Conservation (phyloP, 2,329 filamentous ascomycete species). For the Lecanicillium sp. region DNA sequence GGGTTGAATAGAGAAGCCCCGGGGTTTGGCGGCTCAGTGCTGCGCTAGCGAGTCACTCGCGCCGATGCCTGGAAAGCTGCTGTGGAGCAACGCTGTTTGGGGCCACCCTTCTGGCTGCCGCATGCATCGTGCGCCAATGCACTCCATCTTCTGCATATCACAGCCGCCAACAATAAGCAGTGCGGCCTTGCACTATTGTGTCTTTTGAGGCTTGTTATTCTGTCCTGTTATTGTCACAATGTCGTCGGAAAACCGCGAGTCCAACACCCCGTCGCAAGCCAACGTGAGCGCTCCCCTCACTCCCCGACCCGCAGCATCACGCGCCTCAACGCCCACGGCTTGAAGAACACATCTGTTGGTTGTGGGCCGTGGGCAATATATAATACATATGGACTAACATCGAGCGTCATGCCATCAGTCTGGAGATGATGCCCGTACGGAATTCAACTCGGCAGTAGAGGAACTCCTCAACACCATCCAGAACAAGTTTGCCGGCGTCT, state of each 20-base stretch:
- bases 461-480: slow-evolving; percentile 79
- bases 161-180: neutral
- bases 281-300: slow-evolving; percentile 26
- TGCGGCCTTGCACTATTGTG: too few relatives aligned
- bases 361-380: too few relatives aligned
- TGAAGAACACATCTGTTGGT: too few relatives aligned
- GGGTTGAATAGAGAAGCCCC: too few relatives aligned
- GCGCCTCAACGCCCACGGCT: neutral
- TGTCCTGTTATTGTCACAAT: too few relatives aligned
- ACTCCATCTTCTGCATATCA: neutral
- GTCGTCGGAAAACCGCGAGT: slow-evolving; percentile 33
- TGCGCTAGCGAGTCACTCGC: too few relatives aligned
- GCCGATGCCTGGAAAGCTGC: slow-evolving; percentile 3
- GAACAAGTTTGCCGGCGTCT: slow-evolving; percentile 78
- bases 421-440: slow-evolving; percentile 45
- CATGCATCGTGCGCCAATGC: slow-evolving; percentile 7
- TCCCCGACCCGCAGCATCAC: neutral
- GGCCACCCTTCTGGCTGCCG: neutral
- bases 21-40: too few relatives aligned
- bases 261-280: slow-evolving; percentile 26
- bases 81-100: slow-evolving; percentile 2
- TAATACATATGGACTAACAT: neutral
- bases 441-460: slow-evolving; percentile 75
- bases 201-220: too few relatives aligned
- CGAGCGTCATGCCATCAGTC: slow-evolving; percentile 14